Evolutionary conservation across 2,329 filamentous ascomycete genomes (phyloP).

Genomic region (Penicillium sp.): DNA sequence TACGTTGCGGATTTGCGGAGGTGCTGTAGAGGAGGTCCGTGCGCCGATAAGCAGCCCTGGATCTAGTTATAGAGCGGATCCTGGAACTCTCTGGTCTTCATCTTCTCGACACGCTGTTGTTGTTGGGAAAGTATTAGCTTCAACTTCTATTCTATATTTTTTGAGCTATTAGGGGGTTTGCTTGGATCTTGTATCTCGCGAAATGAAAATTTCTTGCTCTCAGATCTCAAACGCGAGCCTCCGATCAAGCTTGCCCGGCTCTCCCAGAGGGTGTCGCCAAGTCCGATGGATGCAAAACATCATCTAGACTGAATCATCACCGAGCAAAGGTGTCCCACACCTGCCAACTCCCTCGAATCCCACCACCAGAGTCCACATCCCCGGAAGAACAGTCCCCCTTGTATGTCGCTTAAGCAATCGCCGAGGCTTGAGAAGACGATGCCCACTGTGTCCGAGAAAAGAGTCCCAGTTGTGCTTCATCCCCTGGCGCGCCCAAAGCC

Average conservation of each 20-base stretch:
- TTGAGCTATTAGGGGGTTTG: no score
- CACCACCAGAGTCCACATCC: conserved; percentile 7
- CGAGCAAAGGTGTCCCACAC: neutral
- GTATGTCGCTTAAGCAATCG: conserved; percentile 4
- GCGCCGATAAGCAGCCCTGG: conserved; percentile 3
- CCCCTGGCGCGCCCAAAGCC: conserved; percentile 2
- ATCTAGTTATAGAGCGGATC: conserved; percentile 1
- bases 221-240: conserved; percentile 6
- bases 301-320: conserved; percentile 6
- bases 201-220: neutral
- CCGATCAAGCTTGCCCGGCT: conserved; percentile 7
- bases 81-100: neutral
- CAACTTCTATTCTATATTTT: no score
- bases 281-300: conserved; percentile 7
- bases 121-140: neutral
- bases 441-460: conserved; percentile 10
- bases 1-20: neutral
- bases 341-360: conserved; percentile 1
- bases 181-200: no score
- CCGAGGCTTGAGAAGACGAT: conserved; percentile 9
- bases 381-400: neutral
- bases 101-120: neutral
- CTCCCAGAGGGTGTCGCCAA: conserved; percentile 8
- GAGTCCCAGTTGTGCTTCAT: conserved; percentile 3
- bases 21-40: conserved; percentile 2